Evolutionary conservation across 2,329 filamentous ascomycete species (phyloP), one percentile per base, ranked within the genome.

Genomic region (Aspergillus vadensis): DNA sequence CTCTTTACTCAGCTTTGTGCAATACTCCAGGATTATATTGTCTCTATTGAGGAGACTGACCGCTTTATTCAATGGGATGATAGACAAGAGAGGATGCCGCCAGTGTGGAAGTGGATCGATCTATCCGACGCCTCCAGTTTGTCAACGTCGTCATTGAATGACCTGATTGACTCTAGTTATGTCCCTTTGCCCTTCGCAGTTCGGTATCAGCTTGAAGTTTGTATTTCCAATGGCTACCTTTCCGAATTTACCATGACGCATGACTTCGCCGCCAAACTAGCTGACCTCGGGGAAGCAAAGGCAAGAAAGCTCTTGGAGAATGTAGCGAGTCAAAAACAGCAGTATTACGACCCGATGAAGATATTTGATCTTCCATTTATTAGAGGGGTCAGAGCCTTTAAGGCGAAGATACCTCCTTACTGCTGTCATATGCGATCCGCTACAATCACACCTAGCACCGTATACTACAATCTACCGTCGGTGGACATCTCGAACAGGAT

Each of bases 121-220:
- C 54, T 68, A 23, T 66, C 68, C 12, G 68, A 72, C 6, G 63
- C 67, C n/a, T 21, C 27, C 10, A 12, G n/a, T 6, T n/a, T 25
- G 41, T 19, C 38, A 5, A 36, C 36, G 61, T 79, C 55, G 64
- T 81, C 57, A 58, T 66, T 65, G 61, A 69, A 79, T 23, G 76
- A 76, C 27, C 64, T 79, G 39, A 65, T 67, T 65, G 62, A 74
- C 21, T 63, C 72, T 21, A 67, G 64, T 9, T 74, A 77, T 63
- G 67, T 80, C 30, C 65, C 76, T 57, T 80, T 94, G 4, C 79
- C 85, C 0, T 97, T 92, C 63, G 78, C 86, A 0, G 85, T 97
- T 1, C 85, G 91, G 15, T 99, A 98, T 71, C 92, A 97, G 72
- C 84, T 99, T 0, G 94, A 99, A 74, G 93, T 92, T 0, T 98